phyloP scores from a whole-genome alignment of 441 rosid species.

The Lepidium campestre region DNA sequence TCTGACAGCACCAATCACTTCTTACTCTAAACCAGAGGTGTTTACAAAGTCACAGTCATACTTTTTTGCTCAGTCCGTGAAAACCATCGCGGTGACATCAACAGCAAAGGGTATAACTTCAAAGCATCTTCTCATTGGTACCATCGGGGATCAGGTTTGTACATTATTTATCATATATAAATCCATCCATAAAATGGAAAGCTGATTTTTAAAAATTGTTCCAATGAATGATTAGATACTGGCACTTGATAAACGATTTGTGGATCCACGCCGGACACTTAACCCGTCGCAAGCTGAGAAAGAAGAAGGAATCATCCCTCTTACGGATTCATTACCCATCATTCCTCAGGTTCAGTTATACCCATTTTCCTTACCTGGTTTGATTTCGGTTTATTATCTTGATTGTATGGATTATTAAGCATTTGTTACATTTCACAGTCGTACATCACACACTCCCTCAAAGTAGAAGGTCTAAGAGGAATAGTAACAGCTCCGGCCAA shows the following conservation, averaged over 20 bases:
- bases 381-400: background rate
- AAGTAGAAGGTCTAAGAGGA: constrained; percentile 86
- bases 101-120: constrained; percentile 98
- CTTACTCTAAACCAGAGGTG: constrained; percentile 84
- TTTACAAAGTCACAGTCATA: constrained; percentile 87
- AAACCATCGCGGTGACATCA: constrained; percentile 81
- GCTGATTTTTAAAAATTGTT: constrained; percentile 4
- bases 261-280: constrained; percentile 89
- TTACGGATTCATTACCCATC: constrained; percentile 87
- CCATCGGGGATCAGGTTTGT: constrained; percentile 50
- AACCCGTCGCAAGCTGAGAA: constrained; percentile 95
- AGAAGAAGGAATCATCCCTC: constrained; percentile 96
- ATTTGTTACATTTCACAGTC: constrained; percentile 47
- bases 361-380: background rate
- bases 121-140: constrained; percentile 97
- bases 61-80: constrained; percentile 84
- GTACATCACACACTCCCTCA: constrained; percentile 68
- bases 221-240: constrained; percentile 49
- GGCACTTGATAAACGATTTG: constrained; percentile 93
- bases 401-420: background rate
- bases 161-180: background rate
- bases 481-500: constrained; percentile 81
- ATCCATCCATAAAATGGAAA: constrained; percentile 13
- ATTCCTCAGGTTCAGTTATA: constrained; percentile 64
- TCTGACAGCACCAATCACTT: constrained; percentile 77